These are phyloP conservation scores for Salvia hispanica DNA, from an alignment of 257 asterid species.

Conservation along the genomic window DNA sequence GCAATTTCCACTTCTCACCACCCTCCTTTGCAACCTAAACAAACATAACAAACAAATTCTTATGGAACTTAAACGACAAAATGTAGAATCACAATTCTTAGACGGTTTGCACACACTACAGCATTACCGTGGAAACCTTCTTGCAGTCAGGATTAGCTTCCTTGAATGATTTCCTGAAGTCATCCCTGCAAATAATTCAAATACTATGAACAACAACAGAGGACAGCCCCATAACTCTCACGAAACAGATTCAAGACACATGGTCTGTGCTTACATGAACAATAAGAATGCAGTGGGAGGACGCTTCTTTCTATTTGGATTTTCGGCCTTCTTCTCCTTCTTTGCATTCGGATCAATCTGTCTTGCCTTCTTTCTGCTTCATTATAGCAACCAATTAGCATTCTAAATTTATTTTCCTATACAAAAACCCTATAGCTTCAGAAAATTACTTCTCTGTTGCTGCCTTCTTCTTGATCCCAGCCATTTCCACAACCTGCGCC, in stretches of 20 bases:
- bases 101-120: neutral
- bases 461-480: constrained; percentile 51
- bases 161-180: constrained; percentile 66
- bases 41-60: neutral
- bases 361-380: constrained; percentile 49
- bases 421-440: neutral
- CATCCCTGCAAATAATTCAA: constrained; percentile 50
- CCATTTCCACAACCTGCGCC: constrained; percentile 64
- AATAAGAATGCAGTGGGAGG: constrained; percentile 82
- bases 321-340: constrained; percentile 52
- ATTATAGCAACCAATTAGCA: constrained; percentile 5
- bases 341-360: constrained; percentile 46
- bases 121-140: constrained; percentile 50
- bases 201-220: constrained; percentile 3
- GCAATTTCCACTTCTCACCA: constrained; percentile 76
- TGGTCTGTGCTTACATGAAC: constrained; percentile 54
- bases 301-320: constrained; percentile 59
- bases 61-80: neutral
- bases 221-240: neutral
- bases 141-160: constrained; percentile 78
- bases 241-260: neutral
- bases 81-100: neutral
- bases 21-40: constrained; percentile 82
- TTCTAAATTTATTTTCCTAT: neutral
- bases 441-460: constrained; percentile 46